These are phyloP conservation scores for Suillus hirtellus DNA, from an alignment of 768 basidiomycete genomes.

Conservation along the genomic window DNA sequence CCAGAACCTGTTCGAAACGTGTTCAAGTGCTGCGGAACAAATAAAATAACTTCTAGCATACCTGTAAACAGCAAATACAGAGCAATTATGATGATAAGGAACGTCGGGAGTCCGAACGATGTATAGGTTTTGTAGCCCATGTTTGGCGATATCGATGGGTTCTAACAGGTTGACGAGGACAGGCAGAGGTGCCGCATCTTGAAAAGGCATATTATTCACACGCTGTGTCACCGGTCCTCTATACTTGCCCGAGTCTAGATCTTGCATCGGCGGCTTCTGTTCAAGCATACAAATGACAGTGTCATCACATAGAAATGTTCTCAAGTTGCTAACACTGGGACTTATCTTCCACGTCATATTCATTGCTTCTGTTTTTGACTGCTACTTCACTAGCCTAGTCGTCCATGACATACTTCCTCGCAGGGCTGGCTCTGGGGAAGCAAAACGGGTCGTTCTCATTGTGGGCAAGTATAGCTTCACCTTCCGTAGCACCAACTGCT, in stretches of 20 bases:
- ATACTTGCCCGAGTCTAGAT: no score
- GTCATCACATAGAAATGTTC: constrained; percentile 22
- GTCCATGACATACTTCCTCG: constrained; percentile 73
- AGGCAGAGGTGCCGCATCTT: not conserved
- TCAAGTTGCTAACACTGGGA: constrained; percentile 58
- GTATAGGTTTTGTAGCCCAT: constrained; percentile 50
- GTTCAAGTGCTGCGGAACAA: not conserved
- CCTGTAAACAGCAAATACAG: constrained; percentile 92
- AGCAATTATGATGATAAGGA: constrained; percentile 63
- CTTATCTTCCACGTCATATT: constrained; percentile 75
- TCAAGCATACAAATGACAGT: constrained; percentile 14
- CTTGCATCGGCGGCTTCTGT: not conserved
- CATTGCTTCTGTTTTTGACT: constrained; percentile 77
- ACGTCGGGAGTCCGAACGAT: constrained; percentile 67
- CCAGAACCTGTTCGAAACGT: constrained; percentile 61
- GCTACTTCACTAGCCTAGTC: constrained; percentile 84
- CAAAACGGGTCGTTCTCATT: constrained; percentile 78
- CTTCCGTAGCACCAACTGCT: not conserved
- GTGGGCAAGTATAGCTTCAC: constrained; percentile 51
- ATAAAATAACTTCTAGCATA: constrained; percentile 32
- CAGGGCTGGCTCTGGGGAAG: constrained; percentile 44
- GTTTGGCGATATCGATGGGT: not conserved
- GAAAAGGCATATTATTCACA: constrained; percentile 1
- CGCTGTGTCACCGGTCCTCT: not conserved
- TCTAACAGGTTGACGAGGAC: not conserved